A percentile compares a stretch with the other conserved stretches of the same genome.
Conservation (phyloP, 2,329 filamentous ascomycete species). For the Trichoderma asperellum region DNA sequence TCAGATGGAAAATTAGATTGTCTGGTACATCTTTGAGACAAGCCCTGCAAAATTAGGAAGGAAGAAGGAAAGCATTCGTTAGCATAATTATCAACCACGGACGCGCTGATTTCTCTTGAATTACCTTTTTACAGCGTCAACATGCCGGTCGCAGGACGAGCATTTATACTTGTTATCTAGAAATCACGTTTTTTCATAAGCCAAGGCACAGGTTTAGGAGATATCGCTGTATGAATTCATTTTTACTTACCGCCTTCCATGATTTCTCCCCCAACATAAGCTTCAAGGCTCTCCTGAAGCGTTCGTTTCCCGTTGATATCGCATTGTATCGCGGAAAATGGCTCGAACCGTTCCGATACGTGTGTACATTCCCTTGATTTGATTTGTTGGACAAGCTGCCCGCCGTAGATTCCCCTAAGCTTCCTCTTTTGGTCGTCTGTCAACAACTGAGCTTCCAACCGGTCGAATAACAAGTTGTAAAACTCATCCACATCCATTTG, state of each 20-base stretch:
- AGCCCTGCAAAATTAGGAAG: slow-evolving; percentile 57
- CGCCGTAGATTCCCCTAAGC: slow-evolving; percentile 86
- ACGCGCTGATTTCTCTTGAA: slow-evolving; percentile 19
- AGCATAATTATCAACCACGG: slow-evolving; percentile 23
- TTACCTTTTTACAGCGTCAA: slow-evolving; percentile 88
- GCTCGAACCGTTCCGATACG: slow-evolving; percentile 86
- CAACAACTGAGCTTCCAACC: slow-evolving; percentile 82
- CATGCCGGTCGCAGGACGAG: slow-evolving; percentile 82
- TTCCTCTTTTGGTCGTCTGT: slow-evolving; percentile 68
- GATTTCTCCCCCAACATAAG: slow-evolving; percentile 94
- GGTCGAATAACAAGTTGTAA: slow-evolving; percentile 89
- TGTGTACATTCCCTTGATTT: slow-evolving; percentile 94
- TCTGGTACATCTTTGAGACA: slow-evolving; percentile 92
- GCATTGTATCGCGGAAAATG: slow-evolving; percentile 92
- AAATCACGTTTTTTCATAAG: background rate
- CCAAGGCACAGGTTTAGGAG: background rate
- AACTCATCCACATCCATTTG: slow-evolving; percentile 99
- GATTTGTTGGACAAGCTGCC: slow-evolving; percentile 90
- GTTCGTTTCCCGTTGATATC: slow-evolving; percentile 91
- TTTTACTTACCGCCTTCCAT: slow-evolving; percentile 77
- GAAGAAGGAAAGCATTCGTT: slow-evolving; percentile 7
- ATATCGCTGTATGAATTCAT: background rate
- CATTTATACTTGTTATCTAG: slow-evolving; percentile 97
- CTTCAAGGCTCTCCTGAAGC: slow-evolving; percentile 83
- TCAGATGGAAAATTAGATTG: slow-evolving; percentile 93